These are phyloP conservation scores for Xylaria longipes DNA, from an alignment of 495 filamentous ascomycete species.

Conservation along the genomic window DNA sequence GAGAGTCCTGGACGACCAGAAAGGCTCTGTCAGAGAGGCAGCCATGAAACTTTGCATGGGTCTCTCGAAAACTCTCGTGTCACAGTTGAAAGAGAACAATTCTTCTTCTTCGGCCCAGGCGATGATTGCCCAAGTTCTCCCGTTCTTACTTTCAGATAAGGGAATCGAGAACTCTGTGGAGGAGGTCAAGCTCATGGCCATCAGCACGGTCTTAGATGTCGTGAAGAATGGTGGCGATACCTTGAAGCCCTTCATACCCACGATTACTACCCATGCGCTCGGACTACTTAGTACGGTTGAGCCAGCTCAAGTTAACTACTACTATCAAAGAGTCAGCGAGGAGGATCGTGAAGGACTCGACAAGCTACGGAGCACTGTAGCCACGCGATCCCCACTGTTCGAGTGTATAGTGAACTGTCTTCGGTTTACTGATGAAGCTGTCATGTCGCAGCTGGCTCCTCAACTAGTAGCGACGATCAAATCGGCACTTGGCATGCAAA, in stretches of 20 bases:
- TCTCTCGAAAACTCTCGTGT: conserved; percentile 80
- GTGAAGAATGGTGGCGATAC: conserved; percentile 81
- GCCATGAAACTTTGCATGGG: conserved; percentile 82
- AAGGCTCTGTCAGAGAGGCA: conserved; percentile 81
- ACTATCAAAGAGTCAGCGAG: conserved; percentile 86
- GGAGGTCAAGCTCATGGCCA: conserved; percentile 79
- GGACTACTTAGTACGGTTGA: conserved; percentile 85
- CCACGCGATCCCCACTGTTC: conserved; percentile 86
- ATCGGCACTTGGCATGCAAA: conserved; percentile 85
- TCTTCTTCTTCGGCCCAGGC: conserved; percentile 71
- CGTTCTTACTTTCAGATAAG: conserved; percentile 87
- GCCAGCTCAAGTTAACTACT: conserved; percentile 84
- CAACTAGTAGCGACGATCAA: conserved; percentile 79
- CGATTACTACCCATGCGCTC: conserved; percentile 80
- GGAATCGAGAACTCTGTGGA: conserved; percentile 86
- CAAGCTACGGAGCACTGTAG: conserved; percentile 76
- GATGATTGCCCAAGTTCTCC: conserved; percentile 83
- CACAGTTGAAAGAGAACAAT: conserved; percentile 81
- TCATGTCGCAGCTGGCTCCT: conserved; percentile 75
- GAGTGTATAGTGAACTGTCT: conserved; percentile 92
- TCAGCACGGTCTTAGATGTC: conserved; percentile 81
- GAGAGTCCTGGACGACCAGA: conserved; percentile 92
- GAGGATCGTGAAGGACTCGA: conserved; percentile 89
- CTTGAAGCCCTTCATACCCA: conserved; percentile 79
- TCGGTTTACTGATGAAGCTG: conserved; percentile 77